Evolutionary conservation across 257 asterid genomes (phyloP), one percentile per base, ranked within the genome.

Genomic region (Gentiana macrophylla): DNA sequence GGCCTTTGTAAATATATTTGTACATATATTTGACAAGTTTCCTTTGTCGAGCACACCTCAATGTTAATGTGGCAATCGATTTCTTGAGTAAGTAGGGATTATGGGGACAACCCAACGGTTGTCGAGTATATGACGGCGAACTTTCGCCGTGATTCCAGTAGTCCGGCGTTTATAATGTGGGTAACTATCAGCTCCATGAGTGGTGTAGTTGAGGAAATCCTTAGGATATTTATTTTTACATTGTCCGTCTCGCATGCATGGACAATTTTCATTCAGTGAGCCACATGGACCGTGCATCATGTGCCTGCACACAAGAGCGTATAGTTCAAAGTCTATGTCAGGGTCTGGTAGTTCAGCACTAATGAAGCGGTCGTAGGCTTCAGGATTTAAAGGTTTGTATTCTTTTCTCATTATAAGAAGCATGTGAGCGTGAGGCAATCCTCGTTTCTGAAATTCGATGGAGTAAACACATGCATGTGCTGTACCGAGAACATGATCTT

Each of bases 151-250:
- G 0, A 12, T 12, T 0, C 24, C 60, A 35, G 35, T 10, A 35
- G 35, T 9, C n/a, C 60, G 4, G 2, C 60, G 2, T 4, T 3
- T 37, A 35, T 55, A 55, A 0, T 34, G 24, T 0, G 15, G 46
- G 12, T 55, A 55, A 8, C 3, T 11, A 2, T 41, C 47, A 3
- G 24, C n/a, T 36, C 47, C 15, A 7, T 55, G 11, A 1, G 12
- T 8, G 1, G 47, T 55, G 2, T 55, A 0, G 1, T 35, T 24
- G 0, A n/a, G 5, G 37, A 55, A 55, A 3, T n/a, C 2, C 8
- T 55, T 55, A 35, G 60, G 60, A 55, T 55, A 55, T 35, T 35
- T 37, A 35, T 36, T 55, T 12, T 55, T 55, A 15, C 60, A 55
- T 0, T 10, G 2, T 1, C 46, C 13, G 1, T n/a, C 15, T 1